Conservation (phyloP, 768 basidiomycete species). For the Termitomyces sp. region DNA sequence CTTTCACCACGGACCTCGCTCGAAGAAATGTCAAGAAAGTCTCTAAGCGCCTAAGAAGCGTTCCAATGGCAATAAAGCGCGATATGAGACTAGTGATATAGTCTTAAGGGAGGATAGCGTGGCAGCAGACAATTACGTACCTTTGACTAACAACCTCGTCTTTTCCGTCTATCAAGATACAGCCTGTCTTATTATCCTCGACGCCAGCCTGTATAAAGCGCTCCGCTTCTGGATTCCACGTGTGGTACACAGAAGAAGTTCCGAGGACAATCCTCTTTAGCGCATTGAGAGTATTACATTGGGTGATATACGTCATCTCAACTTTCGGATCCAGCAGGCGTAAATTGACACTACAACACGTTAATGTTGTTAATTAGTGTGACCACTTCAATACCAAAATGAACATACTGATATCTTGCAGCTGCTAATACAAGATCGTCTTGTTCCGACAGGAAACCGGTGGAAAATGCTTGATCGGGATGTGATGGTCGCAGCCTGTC, state of each 20-base stretch:
- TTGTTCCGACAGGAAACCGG: conserved; percentile 73
- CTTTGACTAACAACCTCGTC: conserved; percentile 56
- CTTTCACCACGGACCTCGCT: conserved; percentile 36
- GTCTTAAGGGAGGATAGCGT: not conserved
- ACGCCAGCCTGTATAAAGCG: conserved; percentile 50
- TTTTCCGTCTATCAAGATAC: conserved; percentile 53
- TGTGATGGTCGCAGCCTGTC: conserved; percentile 45
- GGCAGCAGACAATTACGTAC: conserved; percentile 28
- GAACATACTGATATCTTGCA: conserved; percentile 57
- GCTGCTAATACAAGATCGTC: conserved; percentile 46
- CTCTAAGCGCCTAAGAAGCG: conserved; percentile 65
- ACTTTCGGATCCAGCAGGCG: conserved; percentile 34
- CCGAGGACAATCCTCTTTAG: conserved; percentile 61
- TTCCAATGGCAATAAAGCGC: conserved; percentile 69
- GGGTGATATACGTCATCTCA: conserved; percentile 41
- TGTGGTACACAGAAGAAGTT: conserved; percentile 61
- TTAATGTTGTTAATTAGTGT: not conserved
- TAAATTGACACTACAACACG: conserved; percentile 43
- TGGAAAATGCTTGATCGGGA: conserved; percentile 28
- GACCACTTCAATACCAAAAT: not conserved
- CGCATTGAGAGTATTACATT: conserved; percentile 46
- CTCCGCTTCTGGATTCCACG: conserved; percentile 57
- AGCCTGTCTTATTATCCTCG: conserved; percentile 28
- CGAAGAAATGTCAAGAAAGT: conserved; percentile 44
- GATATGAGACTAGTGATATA: conserved; percentile 42